Evolutionary conservation across 2,329 filamentous ascomycete genomes (phyloP).

Genomic region (Pyrenochaeta sp.): DNA sequence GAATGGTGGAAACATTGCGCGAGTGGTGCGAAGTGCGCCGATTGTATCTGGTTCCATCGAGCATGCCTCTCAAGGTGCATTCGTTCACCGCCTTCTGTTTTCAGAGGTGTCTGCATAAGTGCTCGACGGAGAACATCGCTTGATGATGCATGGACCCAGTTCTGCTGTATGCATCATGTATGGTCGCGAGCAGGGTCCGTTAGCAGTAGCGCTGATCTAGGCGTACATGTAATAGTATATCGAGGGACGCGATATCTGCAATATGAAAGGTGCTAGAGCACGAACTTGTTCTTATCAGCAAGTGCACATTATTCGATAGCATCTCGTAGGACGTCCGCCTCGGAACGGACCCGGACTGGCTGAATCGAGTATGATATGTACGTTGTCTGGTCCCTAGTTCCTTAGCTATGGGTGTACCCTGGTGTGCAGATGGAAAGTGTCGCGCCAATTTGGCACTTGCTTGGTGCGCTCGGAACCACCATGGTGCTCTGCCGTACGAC

Average conservation of each 20-base stretch:
- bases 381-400: slow-evolving; percentile 13
- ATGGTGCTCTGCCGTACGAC: slow-evolving; percentile 25
- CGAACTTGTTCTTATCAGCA: slow-evolving; percentile 38
- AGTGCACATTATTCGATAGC: slow-evolving; percentile 35
- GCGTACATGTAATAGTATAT: slow-evolving; percentile 16
- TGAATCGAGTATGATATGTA: slow-evolving; percentile 12
- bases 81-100: slow-evolving; percentile 22
- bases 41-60: slow-evolving; percentile 2
- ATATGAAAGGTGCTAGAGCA: slow-evolving; percentile 30
- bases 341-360: slow-evolving; percentile 17
- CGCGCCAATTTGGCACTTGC: slow-evolving; percentile 10
- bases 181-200: slow-evolving; percentile 9
- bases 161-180: slow-evolving; percentile 3
- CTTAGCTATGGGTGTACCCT: slow-evolving; percentile 13
- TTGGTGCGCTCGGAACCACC: slow-evolving; percentile 15
- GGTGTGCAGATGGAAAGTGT: slow-evolving; percentile 11
- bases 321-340: slow-evolving; percentile 25
- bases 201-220: slow-evolving; percentile 33
- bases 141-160: slow-evolving; percentile 14
- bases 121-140: slow-evolving; percentile 11
- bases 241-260: slow-evolving; percentile 23
- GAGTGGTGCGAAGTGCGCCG: slow-evolving; percentile 2
- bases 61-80: neutral
- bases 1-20: slow-evolving; percentile 6
- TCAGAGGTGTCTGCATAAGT: slow-evolving; percentile 17